Evolutionary conservation across 768 basidiomycete genomes (phyloP).

Genomic region (Grammothele lineata): DNA sequence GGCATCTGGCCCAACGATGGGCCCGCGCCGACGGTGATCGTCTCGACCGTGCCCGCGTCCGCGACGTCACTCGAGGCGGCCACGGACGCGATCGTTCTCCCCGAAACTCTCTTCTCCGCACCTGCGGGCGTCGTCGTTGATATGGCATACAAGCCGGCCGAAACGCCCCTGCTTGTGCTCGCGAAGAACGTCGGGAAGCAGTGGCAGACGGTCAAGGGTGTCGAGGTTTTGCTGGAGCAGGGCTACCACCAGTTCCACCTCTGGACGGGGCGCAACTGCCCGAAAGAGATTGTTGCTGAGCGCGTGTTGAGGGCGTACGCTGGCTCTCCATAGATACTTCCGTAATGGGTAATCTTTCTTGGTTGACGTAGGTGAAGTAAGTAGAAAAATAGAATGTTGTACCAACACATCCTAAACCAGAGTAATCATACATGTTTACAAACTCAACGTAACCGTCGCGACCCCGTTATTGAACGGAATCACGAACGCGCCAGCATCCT

Average conservation of each 20-base stretch:
- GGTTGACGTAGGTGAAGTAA: too few species aligned
- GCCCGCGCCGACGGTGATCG: constrained; percentile 63
- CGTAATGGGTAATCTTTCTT: too few species aligned
- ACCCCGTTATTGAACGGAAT: constrained; percentile 39
- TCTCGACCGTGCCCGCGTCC: constrained; percentile 84
- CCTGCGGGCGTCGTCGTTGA: constrained; percentile 76
- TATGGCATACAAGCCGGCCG: constrained; percentile 89
- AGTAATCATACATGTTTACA: too few species aligned
- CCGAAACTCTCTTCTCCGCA: constrained; percentile 52
- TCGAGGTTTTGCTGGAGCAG: constrained; percentile 86
- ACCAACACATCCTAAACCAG: too few species aligned
- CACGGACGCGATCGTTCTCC: constrained; percentile 43
- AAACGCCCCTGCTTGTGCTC: constrained; percentile 73
- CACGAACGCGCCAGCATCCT: constrained; percentile 45
- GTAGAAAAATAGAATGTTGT: too few species aligned
- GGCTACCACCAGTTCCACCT: constrained; percentile 80
- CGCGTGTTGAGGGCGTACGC: constrained; percentile 49
- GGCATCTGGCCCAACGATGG: constrained; percentile 43
- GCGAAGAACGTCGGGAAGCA: constrained; percentile 46
- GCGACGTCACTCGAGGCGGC: constrained; percentile 40
- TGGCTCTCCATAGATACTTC: constrained; percentile 1
- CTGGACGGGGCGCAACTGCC: constrained; percentile 73
- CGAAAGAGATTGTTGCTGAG: constrained; percentile 41
- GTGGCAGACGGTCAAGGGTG: constrained; percentile 74
- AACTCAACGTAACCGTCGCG: constrained; percentile 22